Base-by-base conservation (phyloP, 2,329 filamentous ascomycete genomes). In the Aphanocladium album region DNA sequence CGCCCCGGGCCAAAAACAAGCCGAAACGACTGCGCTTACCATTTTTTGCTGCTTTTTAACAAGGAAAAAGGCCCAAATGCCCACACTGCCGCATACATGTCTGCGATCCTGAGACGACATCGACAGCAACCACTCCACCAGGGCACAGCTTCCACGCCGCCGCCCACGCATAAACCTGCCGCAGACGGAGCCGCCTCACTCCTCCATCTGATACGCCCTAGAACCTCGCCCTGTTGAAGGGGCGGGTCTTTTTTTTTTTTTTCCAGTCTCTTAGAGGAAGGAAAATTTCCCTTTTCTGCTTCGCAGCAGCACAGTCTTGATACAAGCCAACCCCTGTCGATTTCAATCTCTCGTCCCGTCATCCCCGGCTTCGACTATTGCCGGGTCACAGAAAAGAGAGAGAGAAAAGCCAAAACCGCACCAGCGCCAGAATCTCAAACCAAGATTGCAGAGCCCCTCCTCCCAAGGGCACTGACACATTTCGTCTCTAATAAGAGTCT, bases 81-180 rank as follows among this genome's bases (percentile, higher is more conserved):
- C 12, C 14, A 52, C 14, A 35, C 35, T 8, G 47, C 50, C 57
- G 57, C 57, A 52, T 59, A 59, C 57, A 59, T 59, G 57, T 59
- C 57, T 59, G 33, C 57, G 19, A 53, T 59, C 37, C 57, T 52
- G 57, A 59, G 57, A 59, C 57, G 49, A 45, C 57, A 30, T 30
- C 46, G 23, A 50, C 30, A 17, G 37, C 25, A 30, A 37, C 23
- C 56, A n/a, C 45, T n/a, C 56, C 45, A 41, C 56, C 56, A 43
- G 33, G 33, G 12, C 45, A 23, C 8, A 16, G 33, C 57, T 23
- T 27, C 55, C 35, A 19, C 49, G 37, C 16, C 27, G 45, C 21
- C 43, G 14, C 27, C 43, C 21, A 25, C 54, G 43, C 52, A 55
- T 43, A 41, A 33, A 16, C 41, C 39, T 43, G 11, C 27, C 35